These are phyloP conservation scores for Malassezia japonica DNA, from an alignment of 1,284 basidiomycete species.

Conservation along the genomic window DNA sequence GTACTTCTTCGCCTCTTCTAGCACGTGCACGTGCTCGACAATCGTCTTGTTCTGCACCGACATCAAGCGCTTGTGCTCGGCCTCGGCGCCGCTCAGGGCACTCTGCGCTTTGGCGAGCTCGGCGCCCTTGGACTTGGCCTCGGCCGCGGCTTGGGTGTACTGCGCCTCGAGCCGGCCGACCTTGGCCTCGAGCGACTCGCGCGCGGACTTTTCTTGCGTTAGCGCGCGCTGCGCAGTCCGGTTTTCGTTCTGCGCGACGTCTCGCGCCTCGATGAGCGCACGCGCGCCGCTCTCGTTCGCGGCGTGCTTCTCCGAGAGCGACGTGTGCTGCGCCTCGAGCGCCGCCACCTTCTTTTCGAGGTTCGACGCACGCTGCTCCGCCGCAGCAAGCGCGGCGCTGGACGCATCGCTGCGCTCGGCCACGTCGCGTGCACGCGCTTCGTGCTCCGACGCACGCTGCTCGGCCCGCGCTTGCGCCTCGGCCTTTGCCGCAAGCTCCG, in stretches of 20 bases:
- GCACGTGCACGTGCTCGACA: constrained; percentile 94
- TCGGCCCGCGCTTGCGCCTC: not conserved
- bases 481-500: not conserved
- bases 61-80: constrained; percentile 51
- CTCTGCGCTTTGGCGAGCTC: constrained; percentile 37
- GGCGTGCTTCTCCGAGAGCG: constrained; percentile 1
- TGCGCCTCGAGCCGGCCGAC: not conserved
- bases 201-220: constrained; percentile 59
- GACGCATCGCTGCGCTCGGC: not conserved
- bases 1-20: constrained; percentile 90
- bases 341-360: constrained; percentile 22
- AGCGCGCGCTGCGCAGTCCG: constrained; percentile 63
- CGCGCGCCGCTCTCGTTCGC: constrained; percentile 56
- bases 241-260: constrained; percentile 49
- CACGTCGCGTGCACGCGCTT: not conserved
- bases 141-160: constrained; percentile 40
- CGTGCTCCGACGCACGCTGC: not conserved
- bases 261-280: constrained; percentile 53
- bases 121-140: not conserved
- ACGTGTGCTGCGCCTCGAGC: constrained; percentile 36
- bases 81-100: constrained; percentile 44
- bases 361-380: not conserved
- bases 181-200: not conserved
- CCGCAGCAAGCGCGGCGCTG: not conserved
- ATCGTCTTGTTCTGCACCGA: constrained; percentile 91